Conservation (phyloP, 1,284 basidiomycete genomes). For the Trichosporon sp. region DNA sequence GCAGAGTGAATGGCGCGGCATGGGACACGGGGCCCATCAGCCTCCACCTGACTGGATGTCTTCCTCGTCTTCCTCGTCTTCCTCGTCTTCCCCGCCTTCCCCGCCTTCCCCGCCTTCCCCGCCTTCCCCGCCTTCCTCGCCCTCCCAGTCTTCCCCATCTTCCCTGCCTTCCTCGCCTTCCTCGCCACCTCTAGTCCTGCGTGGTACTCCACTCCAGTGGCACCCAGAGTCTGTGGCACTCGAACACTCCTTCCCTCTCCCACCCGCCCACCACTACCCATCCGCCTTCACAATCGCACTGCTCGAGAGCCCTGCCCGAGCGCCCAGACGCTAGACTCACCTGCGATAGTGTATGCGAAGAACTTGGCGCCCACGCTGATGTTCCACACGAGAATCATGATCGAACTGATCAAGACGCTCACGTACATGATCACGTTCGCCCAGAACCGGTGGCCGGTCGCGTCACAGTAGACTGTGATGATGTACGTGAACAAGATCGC, state of each 20-base stretch:
- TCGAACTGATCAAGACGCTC: constrained; percentile 27
- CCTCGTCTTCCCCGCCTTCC: too few relatives aligned
- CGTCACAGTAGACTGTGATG: constrained; percentile 36
- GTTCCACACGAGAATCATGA: constrained; percentile 41
- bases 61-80: too few relatives aligned
- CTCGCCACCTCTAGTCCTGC: neutral
- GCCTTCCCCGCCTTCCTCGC: neutral
- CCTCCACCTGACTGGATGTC: too few relatives aligned
- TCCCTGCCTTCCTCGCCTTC: neutral
- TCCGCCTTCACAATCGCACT: too few relatives aligned
- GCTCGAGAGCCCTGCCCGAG: too few relatives aligned
- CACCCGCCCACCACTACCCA: too few relatives aligned
- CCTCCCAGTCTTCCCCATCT: neutral
- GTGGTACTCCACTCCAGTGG: neutral
- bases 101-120: too few relatives aligned
- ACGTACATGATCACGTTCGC: constrained; percentile 43
- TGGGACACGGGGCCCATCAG: too few relatives aligned
- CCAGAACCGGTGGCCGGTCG: constrained; percentile 38
- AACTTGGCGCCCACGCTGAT: constrained; percentile 27
- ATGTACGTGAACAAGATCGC: constrained; percentile 39
- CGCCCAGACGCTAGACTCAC: neutral
- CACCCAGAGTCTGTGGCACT: neutral
- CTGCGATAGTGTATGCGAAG: constrained; percentile 39
- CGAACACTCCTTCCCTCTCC: too few relatives aligned
- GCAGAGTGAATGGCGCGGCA: neutral